Evolutionary conservation across 495 filamentous ascomycete genomes (phyloP).

Genomic region (Aspergillus cavernicola): DNA sequence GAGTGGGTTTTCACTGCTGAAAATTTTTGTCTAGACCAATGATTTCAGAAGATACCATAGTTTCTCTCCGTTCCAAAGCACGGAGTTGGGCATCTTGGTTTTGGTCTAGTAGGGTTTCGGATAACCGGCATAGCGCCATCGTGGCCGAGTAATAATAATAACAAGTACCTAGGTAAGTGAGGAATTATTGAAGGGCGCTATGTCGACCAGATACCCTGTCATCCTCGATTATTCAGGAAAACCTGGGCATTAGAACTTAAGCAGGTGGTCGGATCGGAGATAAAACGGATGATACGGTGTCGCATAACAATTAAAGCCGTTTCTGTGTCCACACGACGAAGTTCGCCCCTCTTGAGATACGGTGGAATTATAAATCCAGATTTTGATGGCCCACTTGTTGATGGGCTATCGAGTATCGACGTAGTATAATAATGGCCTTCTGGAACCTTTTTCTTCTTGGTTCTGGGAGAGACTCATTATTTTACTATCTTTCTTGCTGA

Average conservation of each 20-base stretch:
- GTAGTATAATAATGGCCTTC: slow-evolving; percentile 4
- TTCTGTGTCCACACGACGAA: not conserved
- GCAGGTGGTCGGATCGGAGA: not conserved
- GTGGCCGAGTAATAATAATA: not conserved
- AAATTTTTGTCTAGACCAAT: not conserved
- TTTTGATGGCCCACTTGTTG: slow-evolving; percentile 5
- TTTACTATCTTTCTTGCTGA: not conserved
- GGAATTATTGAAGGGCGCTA: no score
- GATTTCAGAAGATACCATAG: not conserved
- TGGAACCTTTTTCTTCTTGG: not conserved
- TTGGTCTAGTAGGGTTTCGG: not conserved
- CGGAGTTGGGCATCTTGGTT: no score
- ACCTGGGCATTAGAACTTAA: no score
- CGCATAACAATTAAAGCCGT: not conserved
- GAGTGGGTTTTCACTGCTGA: not conserved
- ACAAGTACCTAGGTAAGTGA: no score
- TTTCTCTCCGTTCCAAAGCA: not conserved
- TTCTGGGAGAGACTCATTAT: not conserved
- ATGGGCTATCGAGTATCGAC: not conserved
- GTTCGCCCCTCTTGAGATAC: not conserved
- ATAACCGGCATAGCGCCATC: slow-evolving; percentile 1
- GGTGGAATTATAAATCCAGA: slow-evolving; percentile 11
- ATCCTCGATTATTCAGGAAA: no score
- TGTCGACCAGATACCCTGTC: no score
- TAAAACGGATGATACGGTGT: not conserved